Percentiles rank a stretch among this genome's conserved stretches.
phyloP scores from a whole-genome alignment of 371 early-diverging fungal genomes.

The Zychaea mexicana region DNA sequence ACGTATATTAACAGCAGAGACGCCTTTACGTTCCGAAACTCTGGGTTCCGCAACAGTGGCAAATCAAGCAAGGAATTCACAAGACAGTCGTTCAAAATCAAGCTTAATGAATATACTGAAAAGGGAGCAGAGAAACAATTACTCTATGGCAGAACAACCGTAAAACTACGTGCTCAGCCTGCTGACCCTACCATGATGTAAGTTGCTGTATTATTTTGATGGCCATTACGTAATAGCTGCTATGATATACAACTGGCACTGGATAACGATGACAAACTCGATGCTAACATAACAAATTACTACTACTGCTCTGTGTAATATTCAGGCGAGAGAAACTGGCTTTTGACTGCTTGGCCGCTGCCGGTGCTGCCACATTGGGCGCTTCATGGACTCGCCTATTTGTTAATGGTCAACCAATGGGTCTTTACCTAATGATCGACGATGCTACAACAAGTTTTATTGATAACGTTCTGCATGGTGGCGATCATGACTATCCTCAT shows the following conservation, averaged over 20 bases:
- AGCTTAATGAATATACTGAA: constrained; percentile 42
- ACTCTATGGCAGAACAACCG: constrained; percentile 48
- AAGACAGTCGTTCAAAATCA: constrained; percentile 57
- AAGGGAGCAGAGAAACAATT: constrained; percentile 26
- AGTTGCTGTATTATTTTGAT: background rate
- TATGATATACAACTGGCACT: no score
- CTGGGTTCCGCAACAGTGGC: constrained; percentile 52
- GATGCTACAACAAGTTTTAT: constrained; percentile 51
- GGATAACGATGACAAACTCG: background rate
- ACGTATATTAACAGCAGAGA: constrained; percentile 51
- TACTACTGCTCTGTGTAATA: background rate
- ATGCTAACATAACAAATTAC: constrained; percentile 1
- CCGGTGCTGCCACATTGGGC: constrained; percentile 55
- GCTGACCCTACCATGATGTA: constrained; percentile 55
- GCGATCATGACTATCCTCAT: constrained; percentile 25
- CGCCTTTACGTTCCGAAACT: constrained; percentile 39
- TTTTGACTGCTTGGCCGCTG: constrained; percentile 50
- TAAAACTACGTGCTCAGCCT: constrained; percentile 56
- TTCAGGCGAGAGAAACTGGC: constrained; percentile 51
- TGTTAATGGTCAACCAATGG: constrained; percentile 53
- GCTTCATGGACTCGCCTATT: constrained; percentile 53
- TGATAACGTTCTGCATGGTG: constrained; percentile 43
- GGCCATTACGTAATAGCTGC: background rate
- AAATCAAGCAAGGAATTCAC: constrained; percentile 60
- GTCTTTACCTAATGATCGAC: constrained; percentile 59